Base-by-base conservation (phyloP, 1,284 basidiomycete species). In the Amylostereum areolatum region DNA sequence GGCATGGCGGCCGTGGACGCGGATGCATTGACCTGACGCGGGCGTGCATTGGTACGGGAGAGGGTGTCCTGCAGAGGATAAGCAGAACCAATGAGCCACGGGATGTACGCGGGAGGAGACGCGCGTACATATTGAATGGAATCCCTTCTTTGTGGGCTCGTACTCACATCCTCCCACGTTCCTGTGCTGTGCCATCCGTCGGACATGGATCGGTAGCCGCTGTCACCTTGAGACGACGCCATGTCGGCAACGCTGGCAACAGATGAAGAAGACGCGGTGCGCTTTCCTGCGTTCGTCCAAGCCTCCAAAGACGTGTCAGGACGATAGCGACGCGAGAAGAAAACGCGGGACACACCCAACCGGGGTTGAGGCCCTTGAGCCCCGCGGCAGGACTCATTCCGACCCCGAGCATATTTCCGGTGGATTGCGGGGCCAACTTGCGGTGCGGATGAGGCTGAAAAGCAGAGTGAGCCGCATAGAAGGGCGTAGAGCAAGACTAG, bases 211-310 rank as follows among this genome's bases (percentile, higher is more conserved):
- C 74, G 77, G 56, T 74, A 80, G 43, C 62, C 62, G 35, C 66
- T 52, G 50, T 83, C 81, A n/a, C 62, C 59, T 52, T 74, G 75
- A 34, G 69, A 66, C 24, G 74, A 63, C 28, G 75, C 67, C 28
- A 74, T 59, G 42, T 83, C 81, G 6, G 69, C 72, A 25, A 69
- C 66, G 56, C 80, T 81, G 25, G 76, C 62, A 32, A 69, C 73
- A 12, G 82, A 85, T 43, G 81, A 83, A 48, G 75, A 70, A 12
- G 83, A 85, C 9, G 81, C 68, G 55, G 83, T 83, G 55, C 81
- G 72, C 59, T 77, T 77, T 6, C 78, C 73, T 28, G 71, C 61
- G 57, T 74, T 71, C 43, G 71, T 72, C 83, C 84, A 87, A 48
- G 82, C 77, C 84, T 87, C 40, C 41, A 4, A 41, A 44, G 18